These are phyloP conservation scores for Boletellus emodensis DNA, from an alignment of 768 basidiomycete species.

Conservation along the genomic window DNA sequence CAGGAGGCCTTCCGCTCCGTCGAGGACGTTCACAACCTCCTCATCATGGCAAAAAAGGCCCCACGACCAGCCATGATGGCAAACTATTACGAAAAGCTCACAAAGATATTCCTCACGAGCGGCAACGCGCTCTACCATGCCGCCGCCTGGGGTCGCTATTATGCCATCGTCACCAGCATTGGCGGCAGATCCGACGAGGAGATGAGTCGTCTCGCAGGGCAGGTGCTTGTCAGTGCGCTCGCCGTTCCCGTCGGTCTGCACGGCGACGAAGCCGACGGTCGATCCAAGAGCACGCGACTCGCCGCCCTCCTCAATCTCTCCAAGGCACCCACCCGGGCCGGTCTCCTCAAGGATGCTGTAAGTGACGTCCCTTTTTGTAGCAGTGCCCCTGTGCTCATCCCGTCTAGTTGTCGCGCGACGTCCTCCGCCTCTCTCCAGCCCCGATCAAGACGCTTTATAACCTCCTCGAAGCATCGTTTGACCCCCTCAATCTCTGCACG, in stretches of 20 bases:
- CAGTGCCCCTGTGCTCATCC: background rate
- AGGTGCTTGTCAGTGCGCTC: constrained; percentile 88
- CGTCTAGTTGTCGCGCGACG: constrained; percentile 72
- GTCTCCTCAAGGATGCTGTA: constrained; percentile 84
- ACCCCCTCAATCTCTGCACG: constrained; percentile 81
- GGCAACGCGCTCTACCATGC: constrained; percentile 95
- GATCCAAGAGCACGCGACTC: constrained; percentile 71
- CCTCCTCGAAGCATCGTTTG: constrained; percentile 89
- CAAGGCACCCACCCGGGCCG: constrained; percentile 82
- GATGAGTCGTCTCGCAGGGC: constrained; percentile 74
- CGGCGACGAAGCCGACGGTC: constrained; percentile 48
- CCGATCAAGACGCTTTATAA: constrained; percentile 77
- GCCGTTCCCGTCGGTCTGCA: constrained; percentile 82
- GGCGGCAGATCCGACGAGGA: constrained; percentile 78
- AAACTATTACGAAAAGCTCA: constrained; percentile 97
- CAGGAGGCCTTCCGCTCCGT: constrained; percentile 98
- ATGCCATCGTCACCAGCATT: constrained; percentile 64
- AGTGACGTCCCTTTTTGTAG: constrained; percentile 27
- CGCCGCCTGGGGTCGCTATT: constrained; percentile 90
- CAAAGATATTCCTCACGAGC: constrained; percentile 93
- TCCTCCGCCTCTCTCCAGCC: constrained; percentile 73
- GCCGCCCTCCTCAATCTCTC: constrained; percentile 81
- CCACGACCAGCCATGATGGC: constrained; percentile 97
- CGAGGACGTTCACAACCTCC: constrained; percentile 94
- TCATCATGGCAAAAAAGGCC: constrained; percentile 89